A percentile compares a stretch with the other conserved stretches of the same genome.
Evolutionary conservation across 169 alveolate species (phyloP).

Genomic region (Plasmodium gonderi): DNA sequence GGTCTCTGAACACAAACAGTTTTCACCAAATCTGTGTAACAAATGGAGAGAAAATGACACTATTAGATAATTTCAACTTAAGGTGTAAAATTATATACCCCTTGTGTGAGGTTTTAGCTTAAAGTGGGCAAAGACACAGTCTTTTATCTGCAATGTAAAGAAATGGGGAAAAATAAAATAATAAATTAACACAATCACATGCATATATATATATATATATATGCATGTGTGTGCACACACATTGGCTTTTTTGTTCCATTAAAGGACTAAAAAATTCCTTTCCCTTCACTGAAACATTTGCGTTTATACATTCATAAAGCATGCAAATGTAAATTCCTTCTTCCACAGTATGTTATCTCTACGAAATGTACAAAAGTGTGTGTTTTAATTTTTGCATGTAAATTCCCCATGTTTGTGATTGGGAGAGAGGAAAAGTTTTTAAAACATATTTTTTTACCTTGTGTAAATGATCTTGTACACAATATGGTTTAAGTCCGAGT

Average conservation of each 20-base stretch:
- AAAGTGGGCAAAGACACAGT: too few relatives aligned
- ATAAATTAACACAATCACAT: too few relatives aligned
- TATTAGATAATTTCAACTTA: background rate
- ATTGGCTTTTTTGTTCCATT: background rate
- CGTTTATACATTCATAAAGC: background rate
- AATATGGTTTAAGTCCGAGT: background rate
- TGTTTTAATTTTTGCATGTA: background rate
- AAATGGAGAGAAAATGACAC: background rate
- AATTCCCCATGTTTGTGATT: background rate
- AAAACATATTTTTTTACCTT: background rate
- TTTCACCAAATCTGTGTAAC: background rate
- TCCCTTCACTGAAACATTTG: background rate
- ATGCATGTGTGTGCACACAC: background rate
- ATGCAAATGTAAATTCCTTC: background rate
- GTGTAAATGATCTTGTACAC: background rate
- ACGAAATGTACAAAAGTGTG: background rate
- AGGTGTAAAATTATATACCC: background rate
- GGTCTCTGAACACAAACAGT: background rate
- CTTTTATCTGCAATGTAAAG: too few relatives aligned
- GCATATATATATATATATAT: background rate
- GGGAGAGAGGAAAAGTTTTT: background rate
- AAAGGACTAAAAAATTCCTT: background rate
- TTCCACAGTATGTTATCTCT: background rate
- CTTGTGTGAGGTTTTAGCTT: background rate
- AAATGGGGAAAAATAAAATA: background rate